Evolutionary conservation across 495 filamentous ascomycete species (phyloP), one percentile per base, ranked within the genome.

Genomic region (Staphylotrichum longicolle): DNA sequence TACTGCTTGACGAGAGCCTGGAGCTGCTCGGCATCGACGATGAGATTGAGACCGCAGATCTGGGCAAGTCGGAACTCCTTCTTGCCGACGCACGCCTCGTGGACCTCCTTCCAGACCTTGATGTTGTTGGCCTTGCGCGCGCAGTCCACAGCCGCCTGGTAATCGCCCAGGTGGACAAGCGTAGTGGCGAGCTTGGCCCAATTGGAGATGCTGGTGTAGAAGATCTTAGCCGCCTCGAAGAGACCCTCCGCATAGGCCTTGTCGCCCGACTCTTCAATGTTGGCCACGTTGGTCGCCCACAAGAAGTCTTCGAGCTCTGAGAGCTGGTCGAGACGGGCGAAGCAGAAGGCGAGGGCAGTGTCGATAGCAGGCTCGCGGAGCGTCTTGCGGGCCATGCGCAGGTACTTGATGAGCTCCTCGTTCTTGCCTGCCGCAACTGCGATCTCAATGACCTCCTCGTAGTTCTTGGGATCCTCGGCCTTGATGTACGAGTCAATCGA

Each of bases 91-190:
- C 95, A 99, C 41, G 94, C 95, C 71, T 89, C 89, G 75, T 98
- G 96, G 66, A 99, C 95, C 76, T 99, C 91, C 79, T 93, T 96
- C 95, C 95, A 99, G 57, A 99, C 95, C 82, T 96, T 96, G 77
- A 95, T 91, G 79, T 92, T 99, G 82, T 98, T 99, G 72, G 95
- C 95, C 78, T 98, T 98, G 70, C 95, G 91, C 32, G 95, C 95
- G 69, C 93, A 98, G 76, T 99, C 95, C 40, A 99, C 95, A 34
- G 95, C 95, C 58, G 92, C 91, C 74, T 99, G 95, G 78, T 99
- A 97, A 57, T 99, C 95, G 68, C 88, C 89, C 7, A 99, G 84
- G 74, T 97, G 93, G 27, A 99, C 95, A 61, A 97, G 80, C 33
- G 95, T 98, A 11, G 95, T 97, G 4, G 95, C 94, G 63, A 99